A percentile compares a stretch with the other conserved stretches of the same genome.
Conservation (phyloP, 2,329 filamentous ascomycete species). For the Graphilbum ipis-grandicollis region DNA sequence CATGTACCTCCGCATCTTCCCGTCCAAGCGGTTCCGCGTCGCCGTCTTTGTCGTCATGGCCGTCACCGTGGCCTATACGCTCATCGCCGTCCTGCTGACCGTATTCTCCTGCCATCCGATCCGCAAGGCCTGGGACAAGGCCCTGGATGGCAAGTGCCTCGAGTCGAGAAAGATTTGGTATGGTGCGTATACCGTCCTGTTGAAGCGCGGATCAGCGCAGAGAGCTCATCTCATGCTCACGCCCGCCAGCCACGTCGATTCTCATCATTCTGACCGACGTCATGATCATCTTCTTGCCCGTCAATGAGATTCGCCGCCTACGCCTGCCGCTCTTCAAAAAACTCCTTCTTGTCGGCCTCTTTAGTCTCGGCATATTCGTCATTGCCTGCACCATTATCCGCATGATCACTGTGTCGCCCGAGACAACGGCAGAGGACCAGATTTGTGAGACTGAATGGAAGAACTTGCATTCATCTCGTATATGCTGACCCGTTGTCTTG, state of each 20-base stretch:
- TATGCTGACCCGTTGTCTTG: neutral
- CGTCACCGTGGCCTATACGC: conserved; percentile 8
- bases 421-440: conserved; percentile 1
- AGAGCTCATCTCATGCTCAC: too few species aligned
- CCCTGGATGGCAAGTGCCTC: conserved; percentile 3
- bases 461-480: too few species aligned
- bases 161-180: conserved; percentile 1
- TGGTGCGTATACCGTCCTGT: neutral
- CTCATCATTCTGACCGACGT: conserved; percentile 7
- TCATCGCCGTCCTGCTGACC: conserved; percentile 8
- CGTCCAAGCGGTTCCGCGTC: conserved; percentile 8
- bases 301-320: conserved; percentile 7
- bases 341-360: neutral
- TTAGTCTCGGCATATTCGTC: conserved; percentile 2
- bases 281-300: conserved; percentile 8
- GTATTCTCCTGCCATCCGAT: conserved; percentile 24
- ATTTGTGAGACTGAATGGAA: too few species aligned
- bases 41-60: conserved; percentile 5
- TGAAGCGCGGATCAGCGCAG: too few species aligned
- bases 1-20: conserved; percentile 13
- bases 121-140: conserved; percentile 15
- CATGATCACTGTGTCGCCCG: conserved; percentile 2
- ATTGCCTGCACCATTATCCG: conserved; percentile 2
- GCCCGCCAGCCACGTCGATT: conserved; percentile 2
- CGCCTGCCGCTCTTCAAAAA: conserved; percentile 3